These are phyloP conservation scores for Adansonia rubrostipa DNA, from an alignment of 441 rosid species.

Conservation along the genomic window DNA sequence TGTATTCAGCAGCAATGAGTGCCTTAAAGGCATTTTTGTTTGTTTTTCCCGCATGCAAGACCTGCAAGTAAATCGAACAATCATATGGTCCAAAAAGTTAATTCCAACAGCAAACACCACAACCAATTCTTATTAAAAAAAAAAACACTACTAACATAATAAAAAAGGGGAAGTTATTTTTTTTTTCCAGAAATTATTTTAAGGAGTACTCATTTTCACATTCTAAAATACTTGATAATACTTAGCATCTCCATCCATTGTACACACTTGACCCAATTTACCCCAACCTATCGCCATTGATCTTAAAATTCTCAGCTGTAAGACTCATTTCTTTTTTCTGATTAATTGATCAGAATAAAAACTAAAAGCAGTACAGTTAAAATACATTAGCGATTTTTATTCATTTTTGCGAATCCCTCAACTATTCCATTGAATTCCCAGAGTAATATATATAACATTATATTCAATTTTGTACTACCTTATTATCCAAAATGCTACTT, in stretches of 20 bases:
- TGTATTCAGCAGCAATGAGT: conserved; percentile 81
- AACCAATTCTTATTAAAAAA: background rate
- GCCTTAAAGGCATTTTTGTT: conserved; percentile 69
- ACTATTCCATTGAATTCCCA: background rate
- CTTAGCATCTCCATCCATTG: background rate
- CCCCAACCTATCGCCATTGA: background rate
- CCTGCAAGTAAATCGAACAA: conserved; percentile 39
- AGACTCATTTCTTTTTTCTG: background rate
- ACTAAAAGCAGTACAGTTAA: background rate
- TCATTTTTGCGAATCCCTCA: background rate
- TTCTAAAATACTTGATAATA: background rate
- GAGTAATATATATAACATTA: background rate
- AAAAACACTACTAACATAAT: background rate
- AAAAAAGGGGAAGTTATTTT: too few species aligned
- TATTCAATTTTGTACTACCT: background rate
- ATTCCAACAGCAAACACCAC: background rate
- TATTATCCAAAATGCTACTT: background rate
- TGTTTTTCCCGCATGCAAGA: conserved; percentile 53
- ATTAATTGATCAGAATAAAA: background rate
- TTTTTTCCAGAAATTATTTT: background rate
- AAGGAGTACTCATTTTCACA: background rate
- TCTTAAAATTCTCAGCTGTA: background rate
- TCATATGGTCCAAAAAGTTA: background rate
- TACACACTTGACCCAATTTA: background rate
- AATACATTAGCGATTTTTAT: background rate